Base-by-base conservation (phyloP, 2,329 filamentous ascomycete species). In the Pyrenochaeta sp. region DNA sequence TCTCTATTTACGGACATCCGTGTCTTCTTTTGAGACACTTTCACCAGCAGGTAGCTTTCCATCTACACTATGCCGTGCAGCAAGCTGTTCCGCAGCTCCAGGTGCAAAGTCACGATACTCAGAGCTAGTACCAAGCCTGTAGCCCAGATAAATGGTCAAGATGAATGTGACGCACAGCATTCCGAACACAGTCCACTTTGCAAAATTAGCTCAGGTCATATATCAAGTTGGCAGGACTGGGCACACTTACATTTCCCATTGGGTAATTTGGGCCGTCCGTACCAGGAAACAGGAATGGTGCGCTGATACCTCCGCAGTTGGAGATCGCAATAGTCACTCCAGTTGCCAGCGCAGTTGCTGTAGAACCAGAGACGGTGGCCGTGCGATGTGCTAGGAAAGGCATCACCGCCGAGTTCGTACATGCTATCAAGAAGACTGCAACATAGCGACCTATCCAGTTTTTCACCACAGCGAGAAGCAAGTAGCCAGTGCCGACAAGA, bases 361-460 rank as follows among this genome's bases (percentile, higher is more conserved):
- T 59, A 2, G 53, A 59, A 1, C 55, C 55, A 7, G 55, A 56
- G 2, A 55, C 55, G 7, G 55, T 56, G 5, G 55, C 55, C 4
- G 55, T 59, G 10, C 55, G 48, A 23, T 59, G 55, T 8, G 55
- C 55, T 6, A 59, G 41, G 44, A 59, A 59, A 0, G 55, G 53
- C 48, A 56, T 56, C 19, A 54, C 55, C 4, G 55, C 55, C 3
- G 55, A 46, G 24, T 56, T 59, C 1, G 55, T 59, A 26, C 55
- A 59, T 19, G 55, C 55, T 13, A 59, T 59, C 26, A 59, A 18
- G 31, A 59, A 59, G 1, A 59, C 55, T 3, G 55, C 55, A 3
- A 58, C 45, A 24, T 58, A 58, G 17, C 55, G 53, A 15, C 47
- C 55, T 9, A 59, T 51, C 55, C 55, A 59, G 31, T 59, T 59